Base-by-base conservation (phyloP, 768 basidiomycete genomes). In the Tephrocybe sp. region DNA sequence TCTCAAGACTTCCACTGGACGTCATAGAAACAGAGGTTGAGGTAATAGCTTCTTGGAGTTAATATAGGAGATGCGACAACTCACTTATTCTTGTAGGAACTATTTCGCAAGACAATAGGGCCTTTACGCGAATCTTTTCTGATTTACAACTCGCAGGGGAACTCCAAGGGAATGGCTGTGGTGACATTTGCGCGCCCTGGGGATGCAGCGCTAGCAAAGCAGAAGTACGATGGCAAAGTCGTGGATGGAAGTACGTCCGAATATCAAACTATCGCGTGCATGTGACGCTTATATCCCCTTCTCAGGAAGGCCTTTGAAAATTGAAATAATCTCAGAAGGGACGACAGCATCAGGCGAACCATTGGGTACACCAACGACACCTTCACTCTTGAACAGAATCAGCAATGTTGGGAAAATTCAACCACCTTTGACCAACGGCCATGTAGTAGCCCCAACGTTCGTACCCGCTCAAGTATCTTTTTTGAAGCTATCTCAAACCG, bases 101-200 rank as follows among this genome's bases (percentile, higher is more conserved):
- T 91, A 44, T 89, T 91, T 64, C 76, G 70, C 54, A 88, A 84
- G 64, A 91, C 88, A 0, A 75, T 91, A 19, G 88, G 88, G 3
- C 85, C 87, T 0, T 63, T 89, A 51, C 82, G 75, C 61, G 86
- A 89, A 33, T 74, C 70, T 22, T 86, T 90, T 53, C 58, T 90
- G 57, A 76, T 89, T 15, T 85, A 86, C 69, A 91, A 90, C 63
- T 81, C 79, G 2, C 82, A 88, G 57, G 88, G 82, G 0, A 75
- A 73, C 46, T 86, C 87, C 38, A 89, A 87, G 59, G 88, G 88
- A 16, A 89, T 90, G 87, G 88, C 88, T 2, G 64, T 91, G 12
- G 84, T 90, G 2, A 59, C 71, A 0, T 91, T 91, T 58, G 76
- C 82, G 56, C 76, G 83, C 25, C 53, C 76, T 7, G 80, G 74